A percentile compares a stretch with the other conserved stretches of the same genome.
phyloP scores from a whole-genome alignment of 164 flowering plant species.

The Warburgia ugandensis region DNA sequence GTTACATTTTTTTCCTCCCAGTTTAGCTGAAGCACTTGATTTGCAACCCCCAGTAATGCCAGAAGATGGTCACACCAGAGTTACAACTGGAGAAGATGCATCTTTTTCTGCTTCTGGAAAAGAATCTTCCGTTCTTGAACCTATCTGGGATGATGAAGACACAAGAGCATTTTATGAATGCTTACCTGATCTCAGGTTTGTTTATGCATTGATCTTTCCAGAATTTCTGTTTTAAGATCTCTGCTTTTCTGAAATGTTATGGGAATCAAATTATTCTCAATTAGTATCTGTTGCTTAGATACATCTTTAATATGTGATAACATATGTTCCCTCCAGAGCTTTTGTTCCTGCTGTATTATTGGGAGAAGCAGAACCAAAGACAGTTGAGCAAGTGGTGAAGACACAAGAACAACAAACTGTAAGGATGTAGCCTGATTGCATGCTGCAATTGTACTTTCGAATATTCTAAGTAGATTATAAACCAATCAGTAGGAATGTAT shows the following conservation, averaged over 20 bases:
- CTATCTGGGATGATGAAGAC: slow-evolving; percentile 98
- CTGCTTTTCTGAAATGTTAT: too few relatives aligned
- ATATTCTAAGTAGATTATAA: not conserved
- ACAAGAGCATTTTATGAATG: slow-evolving; percentile 91
- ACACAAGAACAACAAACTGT: slow-evolving; percentile 60
- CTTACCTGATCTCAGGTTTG: slow-evolving; percentile 94
- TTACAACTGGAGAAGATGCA: slow-evolving; percentile 74
- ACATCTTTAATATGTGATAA: not conserved
- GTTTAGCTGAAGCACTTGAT: slow-evolving; percentile 96
- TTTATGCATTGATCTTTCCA: too few relatives aligned
- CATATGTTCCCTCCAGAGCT: slow-evolving; percentile 44
- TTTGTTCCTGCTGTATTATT: slow-evolving; percentile 96
- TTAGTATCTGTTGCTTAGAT: not conserved
- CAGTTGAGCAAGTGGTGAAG: slow-evolving; percentile 61
- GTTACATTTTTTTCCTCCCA: slow-evolving; percentile 18
- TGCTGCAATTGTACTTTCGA: too few relatives aligned
- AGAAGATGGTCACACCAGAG: slow-evolving; percentile 91
- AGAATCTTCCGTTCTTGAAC: slow-evolving; percentile 65
- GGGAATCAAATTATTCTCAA: not conserved
- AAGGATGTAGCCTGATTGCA: slow-evolving; percentile 16
- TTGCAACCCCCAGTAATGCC: slow-evolving; percentile 98
- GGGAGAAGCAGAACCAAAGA: slow-evolving; percentile 85
- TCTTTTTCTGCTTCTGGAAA: slow-evolving; percentile 64
- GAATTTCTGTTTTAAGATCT: not conserved
- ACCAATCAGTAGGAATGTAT: not conserved